Base-by-base conservation (phyloP, 805 yeast genomes). In the Saccharomycopsis selenospora region DNA sequence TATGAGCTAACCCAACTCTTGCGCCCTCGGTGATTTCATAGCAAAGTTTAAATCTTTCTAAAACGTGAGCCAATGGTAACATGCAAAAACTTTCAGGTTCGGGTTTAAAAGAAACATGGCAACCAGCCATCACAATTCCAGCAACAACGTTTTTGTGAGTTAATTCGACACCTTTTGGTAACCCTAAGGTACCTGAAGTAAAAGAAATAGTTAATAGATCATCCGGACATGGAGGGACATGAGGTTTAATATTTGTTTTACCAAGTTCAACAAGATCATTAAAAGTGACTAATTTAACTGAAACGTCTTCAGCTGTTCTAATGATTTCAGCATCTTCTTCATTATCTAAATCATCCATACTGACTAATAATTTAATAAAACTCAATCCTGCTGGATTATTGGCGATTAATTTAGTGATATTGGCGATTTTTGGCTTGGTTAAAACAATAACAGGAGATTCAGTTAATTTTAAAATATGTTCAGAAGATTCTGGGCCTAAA, bases 121-220 rank as follows among this genome's bases (percentile, higher is more conserved):
- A 42, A 20, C 36, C 46, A 20, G 46, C 41, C 17, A 49, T 25
- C 18, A 47, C 33, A 17, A 49, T 36, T 3, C 53, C 53, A 22
- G 40, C 18, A 10, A 42, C 22, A 26, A 49, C 46, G 8, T 20
- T 41, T 18, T 26, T 57, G 38, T 79, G 81, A 6, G 75, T 62
- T 17, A 71, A 51, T 27, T 73, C 70, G 13, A 75, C 84, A 25
- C 85, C 85, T 60, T 79, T 79, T 30, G 85, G 85, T 26, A 72
- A 62, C 2, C 83, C 82, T 2, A 83, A 77, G 2, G 85, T 79
- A n/a, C 85, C 85, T 0, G 82, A 77, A 3, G 85, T 79, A 59
- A 78, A 79, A 18, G 77, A 75, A 42, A 79, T 72, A n/a, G 83
- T 75, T 53, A 71, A 70, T 3, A 67, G 53, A 28, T 68, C 67